These are phyloP conservation scores for Ogataea nakhonphanomensis DNA, from an alignment of 805 yeast genomes.

Conservation along the genomic window DNA sequence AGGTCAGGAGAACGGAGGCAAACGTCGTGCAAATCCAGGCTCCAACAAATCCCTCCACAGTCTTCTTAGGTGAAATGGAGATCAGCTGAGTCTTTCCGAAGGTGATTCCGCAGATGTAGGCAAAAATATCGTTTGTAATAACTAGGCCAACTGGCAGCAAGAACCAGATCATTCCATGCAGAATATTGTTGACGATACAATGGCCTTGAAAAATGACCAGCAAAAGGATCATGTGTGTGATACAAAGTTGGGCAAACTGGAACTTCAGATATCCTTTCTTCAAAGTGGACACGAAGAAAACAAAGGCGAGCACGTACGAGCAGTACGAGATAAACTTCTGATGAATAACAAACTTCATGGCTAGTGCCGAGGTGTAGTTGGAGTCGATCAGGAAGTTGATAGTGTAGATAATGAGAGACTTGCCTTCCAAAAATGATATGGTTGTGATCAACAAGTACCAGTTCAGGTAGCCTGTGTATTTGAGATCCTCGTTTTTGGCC, in stretches of 20 bases:
- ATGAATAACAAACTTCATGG: conserved; percentile 42
- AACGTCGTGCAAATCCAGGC: conserved; percentile 94
- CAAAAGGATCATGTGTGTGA: conserved; percentile 89
- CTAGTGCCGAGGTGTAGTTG: conserved; percentile 27
- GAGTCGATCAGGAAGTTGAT: conserved; percentile 27
- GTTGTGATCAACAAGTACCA: conserved; percentile 93
- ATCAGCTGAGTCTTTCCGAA: conserved; percentile 92
- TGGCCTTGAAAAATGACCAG: conserved; percentile 93
- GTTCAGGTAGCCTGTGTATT: conserved; percentile 76
- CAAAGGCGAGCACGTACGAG: conserved; percentile 81
- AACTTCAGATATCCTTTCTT: conserved; percentile 85
- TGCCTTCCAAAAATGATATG: conserved; percentile 85
- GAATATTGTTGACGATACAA: conserved; percentile 81
- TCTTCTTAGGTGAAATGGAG: conserved; percentile 93
- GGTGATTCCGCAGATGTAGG: conserved; percentile 94
- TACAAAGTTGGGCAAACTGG: conserved; percentile 91
- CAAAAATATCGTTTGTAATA: conserved; percentile 92
- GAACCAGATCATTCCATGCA: conserved; percentile 93
- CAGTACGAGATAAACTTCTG: conserved; percentile 84
- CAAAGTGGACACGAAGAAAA: conserved; percentile 83
- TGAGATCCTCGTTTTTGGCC: conserved; percentile 79
- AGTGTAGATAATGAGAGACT: conserved; percentile 62
- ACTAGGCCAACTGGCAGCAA: conserved; percentile 88
- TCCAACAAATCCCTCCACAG: conserved; percentile 95
- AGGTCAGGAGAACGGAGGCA: conserved; percentile 65